phyloP scores from a whole-genome alignment of 768 basidiomycete genomes.

The Tylopilus subfusipes region DNA sequence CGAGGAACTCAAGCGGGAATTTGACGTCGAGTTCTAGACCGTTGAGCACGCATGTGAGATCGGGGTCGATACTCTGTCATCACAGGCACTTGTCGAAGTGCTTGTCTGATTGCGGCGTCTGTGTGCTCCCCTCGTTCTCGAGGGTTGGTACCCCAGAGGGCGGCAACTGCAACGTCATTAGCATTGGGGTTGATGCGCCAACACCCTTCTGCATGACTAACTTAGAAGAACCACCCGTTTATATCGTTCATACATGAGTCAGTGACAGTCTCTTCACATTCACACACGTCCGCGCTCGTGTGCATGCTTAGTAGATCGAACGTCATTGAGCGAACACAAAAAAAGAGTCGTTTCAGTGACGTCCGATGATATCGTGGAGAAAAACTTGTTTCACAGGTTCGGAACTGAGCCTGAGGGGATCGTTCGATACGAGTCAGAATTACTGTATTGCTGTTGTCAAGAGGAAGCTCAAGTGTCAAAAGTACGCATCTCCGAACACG shows the following conservation, averaged over 20 bases:
- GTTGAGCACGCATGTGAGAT: constrained; percentile 11
- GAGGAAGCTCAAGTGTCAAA: not conserved
- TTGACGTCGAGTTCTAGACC: constrained; percentile 29
- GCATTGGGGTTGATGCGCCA: constrained; percentile 12
- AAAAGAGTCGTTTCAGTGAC: constrained; percentile 16
- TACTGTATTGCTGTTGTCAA: not conserved
- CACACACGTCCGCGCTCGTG: constrained; percentile 11
- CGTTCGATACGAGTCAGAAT: not conserved
- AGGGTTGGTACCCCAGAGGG: constrained; percentile 12
- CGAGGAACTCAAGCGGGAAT: constrained; percentile 26
- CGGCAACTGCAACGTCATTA: constrained; percentile 14
- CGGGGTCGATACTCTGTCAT: constrained; percentile 6
- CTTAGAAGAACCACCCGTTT: constrained; percentile 16
- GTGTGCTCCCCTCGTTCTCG: constrained; percentile 14
- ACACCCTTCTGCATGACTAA: constrained; percentile 12
- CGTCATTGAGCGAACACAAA: not conserved
- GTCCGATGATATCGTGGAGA: constrained; percentile 8
- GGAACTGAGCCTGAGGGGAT: constrained; percentile 4
- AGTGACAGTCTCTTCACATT: constrained; percentile 1
- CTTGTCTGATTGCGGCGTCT: constrained; percentile 6
- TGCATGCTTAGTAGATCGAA: not conserved
- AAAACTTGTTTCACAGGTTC: constrained; percentile 10
- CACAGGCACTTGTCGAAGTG: constrained; percentile 2
- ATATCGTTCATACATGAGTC: constrained; percentile 6
- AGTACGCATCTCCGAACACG: not conserved